Percentiles rank a stretch among this genome's conserved stretches.
These are phyloP conservation scores for Oryza nivara DNA, from an alignment of 176 grass and related monocot species.

Conservation along the genomic window DNA sequence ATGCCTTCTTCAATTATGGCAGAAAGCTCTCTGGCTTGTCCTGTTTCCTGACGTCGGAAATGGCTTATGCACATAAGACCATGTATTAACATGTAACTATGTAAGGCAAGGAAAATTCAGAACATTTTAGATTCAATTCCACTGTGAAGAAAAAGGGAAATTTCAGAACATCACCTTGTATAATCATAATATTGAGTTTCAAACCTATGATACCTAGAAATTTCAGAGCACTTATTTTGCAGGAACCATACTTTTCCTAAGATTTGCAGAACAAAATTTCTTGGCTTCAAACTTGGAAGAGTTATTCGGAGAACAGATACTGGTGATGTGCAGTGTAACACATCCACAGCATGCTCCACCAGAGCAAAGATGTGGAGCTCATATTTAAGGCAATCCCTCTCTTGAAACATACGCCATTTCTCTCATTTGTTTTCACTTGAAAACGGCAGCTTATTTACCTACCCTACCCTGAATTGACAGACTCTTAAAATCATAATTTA, in stretches of 20 bases:
- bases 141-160: neutral
- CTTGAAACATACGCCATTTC: neutral
- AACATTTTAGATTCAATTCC: neutral
- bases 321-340: neutral
- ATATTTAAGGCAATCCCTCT: neutral
- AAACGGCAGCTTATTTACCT: neutral
- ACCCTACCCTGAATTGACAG: neutral
- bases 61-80: slow-evolving; percentile 26
- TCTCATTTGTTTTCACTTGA: neutral
- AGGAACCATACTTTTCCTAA: neutral
- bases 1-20: neutral
- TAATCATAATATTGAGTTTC: neutral
- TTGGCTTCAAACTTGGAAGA: neutral
- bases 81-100: neutral
- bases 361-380: neutral
- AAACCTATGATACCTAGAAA: neutral
- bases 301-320: neutral
- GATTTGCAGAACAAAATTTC: neutral
- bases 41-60: neutral
- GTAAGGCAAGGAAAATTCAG: neutral
- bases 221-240: neutral
- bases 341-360: neutral
- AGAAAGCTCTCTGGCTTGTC: slow-evolving; percentile 33
- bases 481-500: neutral
- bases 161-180: neutral